Percentiles rank a stretch among this genome's conserved stretches.
Evolutionary conservation across 345 rosid genomes (phyloP).

Genomic region (Eucalyptus albens): DNA sequence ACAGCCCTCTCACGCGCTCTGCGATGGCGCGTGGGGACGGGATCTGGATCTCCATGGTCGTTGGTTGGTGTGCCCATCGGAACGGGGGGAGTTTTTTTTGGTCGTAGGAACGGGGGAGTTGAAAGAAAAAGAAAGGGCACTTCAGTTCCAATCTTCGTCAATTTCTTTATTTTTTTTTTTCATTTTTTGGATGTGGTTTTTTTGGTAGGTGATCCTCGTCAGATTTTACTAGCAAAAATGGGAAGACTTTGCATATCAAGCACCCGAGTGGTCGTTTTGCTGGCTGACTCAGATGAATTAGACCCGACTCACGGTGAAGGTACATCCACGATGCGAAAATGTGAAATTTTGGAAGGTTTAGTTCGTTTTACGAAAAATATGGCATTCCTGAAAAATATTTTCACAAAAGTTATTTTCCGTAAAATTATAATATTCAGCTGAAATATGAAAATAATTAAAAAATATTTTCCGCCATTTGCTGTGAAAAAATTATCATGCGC

Average conservation of each 20-base stretch:
- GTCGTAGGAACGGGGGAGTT: too few relatives aligned
- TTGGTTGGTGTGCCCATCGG: neutral
- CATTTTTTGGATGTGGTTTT: neutral
- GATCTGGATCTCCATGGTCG: neutral
- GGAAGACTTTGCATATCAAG: too few relatives aligned
- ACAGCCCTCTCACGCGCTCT: neutral
- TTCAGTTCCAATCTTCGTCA: neutral
- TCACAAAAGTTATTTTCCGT: too few relatives aligned
- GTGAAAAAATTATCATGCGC: too few relatives aligned
- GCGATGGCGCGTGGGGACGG: neutral
- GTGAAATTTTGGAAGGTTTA: neutral
- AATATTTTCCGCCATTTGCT: neutral
- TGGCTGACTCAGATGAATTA: neutral
- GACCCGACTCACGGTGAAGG: neutral
- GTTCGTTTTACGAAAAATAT: too few relatives aligned
- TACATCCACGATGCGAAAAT: neutral
- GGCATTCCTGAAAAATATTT: fast-evolving
- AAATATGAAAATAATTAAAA: too few relatives aligned
- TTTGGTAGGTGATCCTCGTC: neutral
- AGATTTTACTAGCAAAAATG: neutral
- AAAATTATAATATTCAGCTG: too few relatives aligned
- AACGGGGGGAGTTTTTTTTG: too few relatives aligned
- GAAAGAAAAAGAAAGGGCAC: neutral
- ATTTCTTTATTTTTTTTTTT: neutral
- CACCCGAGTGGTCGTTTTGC: too few relatives aligned